Evolutionary conservation across 2,329 filamentous ascomycete genomes (phyloP).

Genomic region (Diaporthe ilicicola): DNA sequence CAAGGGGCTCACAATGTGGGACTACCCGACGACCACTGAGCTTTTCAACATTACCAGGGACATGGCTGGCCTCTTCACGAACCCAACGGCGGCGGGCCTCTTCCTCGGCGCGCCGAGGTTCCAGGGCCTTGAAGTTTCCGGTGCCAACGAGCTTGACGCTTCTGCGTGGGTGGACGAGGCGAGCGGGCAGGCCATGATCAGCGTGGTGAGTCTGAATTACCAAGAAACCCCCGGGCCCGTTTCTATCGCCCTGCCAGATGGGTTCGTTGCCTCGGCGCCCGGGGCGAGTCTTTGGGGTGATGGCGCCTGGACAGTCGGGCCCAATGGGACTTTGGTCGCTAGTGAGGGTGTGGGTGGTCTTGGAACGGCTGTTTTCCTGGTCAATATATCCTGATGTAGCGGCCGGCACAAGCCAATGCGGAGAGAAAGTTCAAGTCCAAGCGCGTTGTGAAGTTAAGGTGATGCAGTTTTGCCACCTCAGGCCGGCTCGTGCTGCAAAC

Average conservation of each 20-base stretch:
- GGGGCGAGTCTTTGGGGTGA: constrained; percentile 30
- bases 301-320: constrained; percentile 26
- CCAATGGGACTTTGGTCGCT: constrained; percentile 13
- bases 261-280: constrained; percentile 6
- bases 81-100: constrained; percentile 43
- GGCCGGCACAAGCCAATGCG: background rate
- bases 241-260: constrained; percentile 27
- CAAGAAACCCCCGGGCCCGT: constrained; percentile 9
- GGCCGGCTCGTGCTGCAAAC: no score
- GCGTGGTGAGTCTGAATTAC: constrained; percentile 34
- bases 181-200: constrained; percentile 27
- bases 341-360: constrained; percentile 13
- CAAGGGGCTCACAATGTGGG: constrained; percentile 59
- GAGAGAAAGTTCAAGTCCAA: no score
- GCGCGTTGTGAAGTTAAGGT: background rate
- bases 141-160: constrained; percentile 46
- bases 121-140: constrained; percentile 36
- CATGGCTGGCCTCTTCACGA: constrained; percentile 50
- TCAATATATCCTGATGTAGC: background rate
- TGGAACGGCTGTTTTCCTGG: constrained; percentile 6
- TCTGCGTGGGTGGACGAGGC: constrained; percentile 48
- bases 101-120: constrained; percentile 45
- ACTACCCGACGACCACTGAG: constrained; percentile 50
- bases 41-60: constrained; percentile 44
- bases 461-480: background rate